A percentile compares a stretch with the other conserved stretches of the same genome.
Evolutionary conservation across 345 rosid genomes (phyloP).

Genomic region (Brassica cretica): DNA sequence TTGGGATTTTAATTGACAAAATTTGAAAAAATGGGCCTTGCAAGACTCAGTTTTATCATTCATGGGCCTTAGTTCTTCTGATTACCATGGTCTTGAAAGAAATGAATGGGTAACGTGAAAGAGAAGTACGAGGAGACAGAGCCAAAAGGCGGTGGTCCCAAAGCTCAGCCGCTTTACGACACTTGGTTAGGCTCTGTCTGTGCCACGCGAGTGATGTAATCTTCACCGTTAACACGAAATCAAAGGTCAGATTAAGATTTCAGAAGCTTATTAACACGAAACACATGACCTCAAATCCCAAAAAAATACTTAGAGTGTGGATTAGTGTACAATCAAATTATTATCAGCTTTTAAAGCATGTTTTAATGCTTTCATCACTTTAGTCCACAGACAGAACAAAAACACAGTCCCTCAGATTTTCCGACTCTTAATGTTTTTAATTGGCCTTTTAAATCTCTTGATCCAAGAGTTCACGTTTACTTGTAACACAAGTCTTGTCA

Average conservation of each 20-base stretch:
- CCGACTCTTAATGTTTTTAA: slow-evolving; percentile 2
- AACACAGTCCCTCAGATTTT: slow-evolving; percentile 32
- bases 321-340: slow-evolving; percentile 36
- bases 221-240: slow-evolving; percentile 2
- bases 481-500: slow-evolving; percentile 39
- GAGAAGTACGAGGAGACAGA: slow-evolving; percentile 36
- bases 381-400: slow-evolving; percentile 40
- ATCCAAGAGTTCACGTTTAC: slow-evolving; percentile 41
- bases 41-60: background rate
- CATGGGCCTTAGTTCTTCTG: slow-evolving; percentile 3
- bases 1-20: background rate
- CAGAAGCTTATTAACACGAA: slow-evolving; percentile 14
- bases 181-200: slow-evolving; percentile 11
- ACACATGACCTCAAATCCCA: slow-evolving; percentile 22
- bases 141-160: slow-evolving; percentile 32
- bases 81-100: slow-evolving; percentile 5
- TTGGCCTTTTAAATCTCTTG: slow-evolving; percentile 27
- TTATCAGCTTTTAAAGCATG: slow-evolving; percentile 38
- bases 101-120: slow-evolving; percentile 31
- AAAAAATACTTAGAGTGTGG: slow-evolving; percentile 42
- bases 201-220: slow-evolving; percentile 15
- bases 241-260: slow-evolving; percentile 2
- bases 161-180: slow-evolving; percentile 22
- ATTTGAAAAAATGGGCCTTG: slow-evolving; percentile 8
- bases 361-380: slow-evolving; percentile 18